Base-by-base conservation (phyloP, 306 rosid genomes). In the Styphnolobium japonicum region DNA sequence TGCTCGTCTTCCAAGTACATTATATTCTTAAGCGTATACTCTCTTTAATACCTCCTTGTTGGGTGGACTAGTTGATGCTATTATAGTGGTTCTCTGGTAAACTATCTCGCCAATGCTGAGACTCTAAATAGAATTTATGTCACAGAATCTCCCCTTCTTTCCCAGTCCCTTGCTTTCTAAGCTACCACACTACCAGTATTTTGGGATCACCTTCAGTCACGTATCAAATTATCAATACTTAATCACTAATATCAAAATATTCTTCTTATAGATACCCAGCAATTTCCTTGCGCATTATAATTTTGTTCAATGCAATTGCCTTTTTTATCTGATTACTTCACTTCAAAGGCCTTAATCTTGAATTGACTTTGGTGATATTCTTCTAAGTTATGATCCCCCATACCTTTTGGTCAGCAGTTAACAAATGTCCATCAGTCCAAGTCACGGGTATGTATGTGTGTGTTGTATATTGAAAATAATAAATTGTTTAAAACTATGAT, bases 311-410 rank as follows among this genome's bases (percentile, higher is more conserved):
- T 48, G 37, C 7, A 34, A 55, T 37, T 66, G 7, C 21, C 67
- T 62, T 25, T 42, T 69, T 75, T 37, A 69, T 79, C 57, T 33
- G 45, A 56, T 65, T 70, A 23, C 14, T 31, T 67, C 23, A 61
- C 75, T 75, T 52, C 40, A 2, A 53, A 15, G 40, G 23, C 58
- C n/a, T 34, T 40, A 19, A 72, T 66, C 71, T 46, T 71, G 2
- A 33, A 3, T 53, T 83, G 22, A 53, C 25, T 40, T 84, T 11
- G 53, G 63, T 34, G 4, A 40, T 31, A 73, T 23, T 23, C 25
- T 60, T 57, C 2, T 49, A 67, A 67, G 48, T 67, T 16, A 22
- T 76, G 31, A 48, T 3, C 3, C 36, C 64, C 45, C 15, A 34
- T 43, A 27, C 25, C 9, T 43, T 33, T 65, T 29, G 5, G 22